Evolutionary conservation across 805 yeast species (phyloP).

Genomic region (Hanseniaspora osmophila): DNA sequence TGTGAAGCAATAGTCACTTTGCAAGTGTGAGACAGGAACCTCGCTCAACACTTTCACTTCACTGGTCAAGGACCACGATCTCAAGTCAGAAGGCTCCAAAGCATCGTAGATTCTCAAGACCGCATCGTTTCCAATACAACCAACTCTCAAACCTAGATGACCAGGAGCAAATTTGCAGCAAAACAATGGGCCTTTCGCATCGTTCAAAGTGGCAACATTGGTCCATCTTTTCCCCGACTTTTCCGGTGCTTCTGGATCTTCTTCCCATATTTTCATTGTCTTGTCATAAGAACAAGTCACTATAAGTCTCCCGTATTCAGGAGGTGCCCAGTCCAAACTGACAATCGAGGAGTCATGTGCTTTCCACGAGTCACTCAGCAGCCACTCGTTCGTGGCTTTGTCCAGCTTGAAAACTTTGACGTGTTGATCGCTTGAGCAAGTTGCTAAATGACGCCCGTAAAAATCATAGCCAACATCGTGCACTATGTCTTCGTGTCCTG

Average conservation of each 20-base stretch:
- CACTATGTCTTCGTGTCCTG: slow-evolving; percentile 87
- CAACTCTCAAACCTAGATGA: slow-evolving; percentile 67
- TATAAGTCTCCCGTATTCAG: slow-evolving; percentile 77
- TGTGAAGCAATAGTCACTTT: slow-evolving; percentile 69
- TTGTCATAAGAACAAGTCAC: slow-evolving; percentile 87
- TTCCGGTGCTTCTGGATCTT: slow-evolving; percentile 59
- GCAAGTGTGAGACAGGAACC: slow-evolving; percentile 64
- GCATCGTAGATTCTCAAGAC: slow-evolving; percentile 75
- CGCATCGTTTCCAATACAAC: slow-evolving; percentile 84
- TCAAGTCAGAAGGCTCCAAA: slow-evolving; percentile 74
- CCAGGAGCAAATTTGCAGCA: slow-evolving; percentile 83
- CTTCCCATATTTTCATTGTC: slow-evolving; percentile 84
- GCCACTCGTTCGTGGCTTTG: slow-evolving; percentile 59
- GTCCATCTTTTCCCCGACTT: slow-evolving; percentile 80
- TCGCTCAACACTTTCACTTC: slow-evolving; percentile 49
- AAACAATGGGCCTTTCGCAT: slow-evolving; percentile 77
- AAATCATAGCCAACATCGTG: slow-evolving; percentile 87
- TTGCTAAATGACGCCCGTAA: slow-evolving; percentile 84
- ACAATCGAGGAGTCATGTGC: slow-evolving; percentile 88
- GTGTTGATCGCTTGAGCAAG: slow-evolving; percentile 90
- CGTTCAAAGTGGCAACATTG: slow-evolving; percentile 61
- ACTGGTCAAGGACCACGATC: slow-evolving; percentile 64
- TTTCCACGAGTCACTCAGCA: slow-evolving; percentile 76
- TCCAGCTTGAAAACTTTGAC: slow-evolving; percentile 77
- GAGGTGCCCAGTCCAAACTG: slow-evolving; percentile 82